These are phyloP conservation scores for Dioscorea dumetorum DNA, from an alignment of 106 monocot genomes.

Conservation along the genomic window DNA sequence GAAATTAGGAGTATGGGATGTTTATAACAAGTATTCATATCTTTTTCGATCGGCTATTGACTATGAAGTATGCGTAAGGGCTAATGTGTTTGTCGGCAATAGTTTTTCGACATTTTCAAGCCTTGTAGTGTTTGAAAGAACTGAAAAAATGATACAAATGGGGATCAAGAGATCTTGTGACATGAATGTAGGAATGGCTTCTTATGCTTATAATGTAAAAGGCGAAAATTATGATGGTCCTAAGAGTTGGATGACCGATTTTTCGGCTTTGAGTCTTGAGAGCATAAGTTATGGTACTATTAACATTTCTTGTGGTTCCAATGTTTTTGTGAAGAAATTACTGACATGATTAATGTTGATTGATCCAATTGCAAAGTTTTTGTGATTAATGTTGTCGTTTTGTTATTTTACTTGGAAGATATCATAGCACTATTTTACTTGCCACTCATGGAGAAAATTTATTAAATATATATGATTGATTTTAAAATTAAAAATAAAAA, in stretches of 20 bases:
- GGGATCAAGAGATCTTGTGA: slow-evolving; percentile 35
- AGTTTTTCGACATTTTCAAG: slow-evolving; percentile 95
- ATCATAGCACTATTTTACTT: no score
- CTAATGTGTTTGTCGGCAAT: slow-evolving; percentile 84
- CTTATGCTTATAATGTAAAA: slow-evolving; percentile 81
- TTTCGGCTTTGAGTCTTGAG: slow-evolving; percentile 54
- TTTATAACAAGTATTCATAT: slow-evolving; percentile 67
- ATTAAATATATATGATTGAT: no score
- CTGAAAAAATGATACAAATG: slow-evolving; percentile 38
- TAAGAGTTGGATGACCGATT: slow-evolving; percentile 78
- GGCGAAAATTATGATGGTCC: slow-evolving; percentile 41
- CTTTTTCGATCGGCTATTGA: slow-evolving; percentile 89
- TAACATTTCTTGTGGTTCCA: slow-evolving; percentile 52
- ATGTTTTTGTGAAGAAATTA: no score
- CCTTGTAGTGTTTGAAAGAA: slow-evolving; percentile 70
- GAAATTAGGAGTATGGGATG: slow-evolving; percentile 65
- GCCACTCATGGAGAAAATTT: no score
- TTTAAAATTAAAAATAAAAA: no score
- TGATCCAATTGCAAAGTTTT: no score
- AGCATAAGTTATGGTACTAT: slow-evolving; percentile 80
- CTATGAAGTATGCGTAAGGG: slow-evolving; percentile 74
- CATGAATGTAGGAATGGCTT: slow-evolving; percentile 18
- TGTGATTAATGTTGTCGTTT: no score
- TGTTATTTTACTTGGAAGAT: no score
- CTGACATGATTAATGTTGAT: no score